Evolutionary conservation across 2,329 filamentous ascomycete genomes (phyloP).

Genomic region (Paraconiothyrium sp.): DNA sequence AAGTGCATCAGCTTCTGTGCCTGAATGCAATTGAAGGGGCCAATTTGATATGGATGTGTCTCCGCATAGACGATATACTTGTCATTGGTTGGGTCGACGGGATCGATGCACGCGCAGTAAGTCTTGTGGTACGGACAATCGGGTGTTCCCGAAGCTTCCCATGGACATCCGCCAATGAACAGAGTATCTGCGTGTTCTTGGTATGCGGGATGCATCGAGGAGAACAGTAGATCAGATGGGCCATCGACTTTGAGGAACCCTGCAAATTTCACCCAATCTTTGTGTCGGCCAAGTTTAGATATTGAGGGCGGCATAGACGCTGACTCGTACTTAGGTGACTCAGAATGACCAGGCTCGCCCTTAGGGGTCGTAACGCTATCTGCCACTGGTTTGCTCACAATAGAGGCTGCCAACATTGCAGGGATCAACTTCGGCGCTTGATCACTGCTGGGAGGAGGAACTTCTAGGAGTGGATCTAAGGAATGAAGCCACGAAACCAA

Average conservation of each 20-base stretch:
- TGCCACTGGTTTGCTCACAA: no score
- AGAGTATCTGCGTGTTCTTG: slow-evolving; percentile 13
- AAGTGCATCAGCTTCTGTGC: slow-evolving; percentile 28
- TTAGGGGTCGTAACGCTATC: not conserved
- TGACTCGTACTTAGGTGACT: not conserved
- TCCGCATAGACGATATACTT: slow-evolving; percentile 33
- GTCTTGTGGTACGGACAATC: slow-evolving; percentile 37
- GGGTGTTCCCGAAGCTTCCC: slow-evolving; percentile 20
- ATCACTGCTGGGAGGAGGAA: not conserved
- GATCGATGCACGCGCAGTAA: slow-evolving; percentile 32
- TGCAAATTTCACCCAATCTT: slow-evolving; percentile 30
- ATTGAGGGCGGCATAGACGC: not conserved
- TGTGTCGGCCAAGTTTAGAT: slow-evolving; percentile 28
- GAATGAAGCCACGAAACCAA: not conserved
- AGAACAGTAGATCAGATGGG: slow-evolving; percentile 17
- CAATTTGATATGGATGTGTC: slow-evolving; percentile 18
- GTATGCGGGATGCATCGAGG: slow-evolving; percentile 7
- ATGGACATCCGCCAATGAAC: slow-evolving; percentile 25
- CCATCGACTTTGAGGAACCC: slow-evolving; percentile 29
- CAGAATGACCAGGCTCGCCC: not conserved
- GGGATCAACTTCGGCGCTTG: not conserved
- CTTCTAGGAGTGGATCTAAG: not conserved
- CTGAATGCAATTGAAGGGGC: slow-evolving; percentile 35
- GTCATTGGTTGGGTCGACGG: slow-evolving; percentile 23
- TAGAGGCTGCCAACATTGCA: no score